Conservation (phyloP, 75 land plant genomes). For the Chamaecyparis obtusa region DNA sequence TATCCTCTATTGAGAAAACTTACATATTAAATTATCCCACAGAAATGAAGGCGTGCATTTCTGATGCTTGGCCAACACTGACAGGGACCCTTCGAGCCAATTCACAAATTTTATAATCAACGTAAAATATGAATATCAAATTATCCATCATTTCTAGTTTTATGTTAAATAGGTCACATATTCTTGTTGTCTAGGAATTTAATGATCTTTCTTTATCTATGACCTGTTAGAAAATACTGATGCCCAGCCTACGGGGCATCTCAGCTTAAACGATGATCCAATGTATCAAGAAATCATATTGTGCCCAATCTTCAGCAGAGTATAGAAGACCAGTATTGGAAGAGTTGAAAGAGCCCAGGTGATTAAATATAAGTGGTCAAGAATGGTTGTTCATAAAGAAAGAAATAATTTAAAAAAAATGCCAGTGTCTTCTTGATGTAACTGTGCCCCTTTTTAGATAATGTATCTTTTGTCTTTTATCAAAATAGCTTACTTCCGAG, state of each 20-base stretch:
- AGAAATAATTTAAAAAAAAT: too few relatives aligned
- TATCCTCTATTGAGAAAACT: neutral
- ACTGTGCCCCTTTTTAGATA: neutral
- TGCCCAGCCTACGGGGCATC: neutral
- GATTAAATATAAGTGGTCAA: neutral
- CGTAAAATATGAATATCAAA: neutral
- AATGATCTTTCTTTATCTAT: neutral
- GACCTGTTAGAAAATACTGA: neutral
- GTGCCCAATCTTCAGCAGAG: neutral
- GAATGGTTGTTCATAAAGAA: neutral
- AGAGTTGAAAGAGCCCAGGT: neutral
- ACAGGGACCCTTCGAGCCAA: neutral
- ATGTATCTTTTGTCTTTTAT: neutral
- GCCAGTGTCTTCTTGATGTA: neutral
- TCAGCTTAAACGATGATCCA: neutral
- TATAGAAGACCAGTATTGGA: neutral
- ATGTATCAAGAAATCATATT: neutral
- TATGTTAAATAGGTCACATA: neutral
- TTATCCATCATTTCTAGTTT: neutral
- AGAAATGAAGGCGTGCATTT: neutral
- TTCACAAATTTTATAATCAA: neutral
- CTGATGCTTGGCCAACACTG: neutral
- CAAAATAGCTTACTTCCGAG: neutral
- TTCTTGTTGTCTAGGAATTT: neutral
- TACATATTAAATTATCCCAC: neutral